A percentile compares a stretch with the other conserved stretches of the same genome.
These are phyloP conservation scores for Alisma plantagoaquatica DNA, from an alignment of 106 monocot genomes.

Conservation along the genomic window DNA sequence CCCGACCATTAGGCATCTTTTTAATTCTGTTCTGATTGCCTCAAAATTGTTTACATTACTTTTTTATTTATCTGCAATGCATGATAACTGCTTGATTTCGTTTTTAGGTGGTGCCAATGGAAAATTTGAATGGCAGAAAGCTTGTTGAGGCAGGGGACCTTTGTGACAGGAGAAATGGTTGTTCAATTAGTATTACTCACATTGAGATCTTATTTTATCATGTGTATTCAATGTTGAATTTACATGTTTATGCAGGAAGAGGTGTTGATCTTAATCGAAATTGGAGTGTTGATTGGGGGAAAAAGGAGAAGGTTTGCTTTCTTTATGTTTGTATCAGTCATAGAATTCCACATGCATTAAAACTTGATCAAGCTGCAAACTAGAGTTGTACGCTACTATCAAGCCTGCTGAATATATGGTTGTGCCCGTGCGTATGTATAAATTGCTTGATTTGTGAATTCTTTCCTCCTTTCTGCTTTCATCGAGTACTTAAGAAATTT, in stretches of 20 bases:
- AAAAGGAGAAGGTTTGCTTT: constrained; percentile 77
- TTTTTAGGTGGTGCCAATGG: constrained; percentile 61
- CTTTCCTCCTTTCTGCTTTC: too few relatives aligned
- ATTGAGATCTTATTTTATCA: neutral
- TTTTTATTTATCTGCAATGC: too few relatives aligned
- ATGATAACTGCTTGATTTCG: too few relatives aligned
- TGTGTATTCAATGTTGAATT: neutral
- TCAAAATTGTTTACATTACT: too few relatives aligned
- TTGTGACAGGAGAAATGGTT: constrained; percentile 98
- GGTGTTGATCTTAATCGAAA: constrained; percentile 98
- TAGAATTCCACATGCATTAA: too few relatives aligned
- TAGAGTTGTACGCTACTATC: too few relatives aligned
- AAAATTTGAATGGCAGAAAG: constrained; percentile 89
- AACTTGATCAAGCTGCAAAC: too few relatives aligned
- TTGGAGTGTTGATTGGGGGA: constrained; percentile 99
- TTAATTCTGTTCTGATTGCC: too few relatives aligned
- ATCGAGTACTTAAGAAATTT: too few relatives aligned
- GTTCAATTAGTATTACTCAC: constrained; percentile 1
- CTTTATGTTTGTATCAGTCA: neutral
- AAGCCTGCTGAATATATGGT: neutral
- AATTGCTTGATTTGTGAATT: neutral
- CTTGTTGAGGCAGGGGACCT: constrained; percentile 81
- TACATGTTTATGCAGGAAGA: constrained; percentile 76
- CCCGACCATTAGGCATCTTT: too few relatives aligned
- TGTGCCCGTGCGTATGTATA: too few relatives aligned